Conservation (phyloP, 768 basidiomycete species). For the Leccinum uliginosum region DNA sequence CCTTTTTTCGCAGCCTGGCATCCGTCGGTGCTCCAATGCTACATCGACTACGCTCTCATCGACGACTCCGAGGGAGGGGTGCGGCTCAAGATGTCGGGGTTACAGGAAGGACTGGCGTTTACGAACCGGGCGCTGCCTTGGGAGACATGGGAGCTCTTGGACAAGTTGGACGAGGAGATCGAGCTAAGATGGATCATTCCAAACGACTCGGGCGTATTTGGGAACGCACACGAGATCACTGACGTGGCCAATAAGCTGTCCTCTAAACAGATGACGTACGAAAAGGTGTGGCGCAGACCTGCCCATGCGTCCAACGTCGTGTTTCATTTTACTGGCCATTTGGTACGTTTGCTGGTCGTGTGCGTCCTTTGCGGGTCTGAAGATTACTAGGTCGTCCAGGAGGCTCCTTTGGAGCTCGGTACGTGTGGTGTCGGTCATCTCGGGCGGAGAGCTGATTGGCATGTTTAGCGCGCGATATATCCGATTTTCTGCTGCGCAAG, state of each 20-base stretch:
- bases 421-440: not conserved
- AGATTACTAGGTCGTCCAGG: slow-evolving; percentile 22
- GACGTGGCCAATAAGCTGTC: slow-evolving; percentile 9
- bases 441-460: not conserved
- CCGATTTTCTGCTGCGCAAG: slow-evolving; percentile 20
- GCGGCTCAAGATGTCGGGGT: slow-evolving; percentile 58
- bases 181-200: slow-evolving; percentile 30
- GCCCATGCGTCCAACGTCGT: slow-evolving; percentile 26
- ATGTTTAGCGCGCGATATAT: slow-evolving; percentile 22
- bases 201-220: slow-evolving; percentile 11
- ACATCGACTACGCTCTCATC: slow-evolving; percentile 54
- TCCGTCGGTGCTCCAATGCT: slow-evolving; percentile 52
- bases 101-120: slow-evolving; percentile 65
- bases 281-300: slow-evolving; percentile 30
- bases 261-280: slow-evolving; percentile 8
- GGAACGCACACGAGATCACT: not conserved
- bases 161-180: slow-evolving; percentile 23
- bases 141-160: slow-evolving; percentile 29
- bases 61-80: slow-evolving; percentile 36
- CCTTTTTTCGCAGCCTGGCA: slow-evolving; percentile 76
- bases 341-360: slow-evolving; percentile 18
- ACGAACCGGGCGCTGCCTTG: slow-evolving; percentile 33
- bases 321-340: slow-evolving; percentile 26
- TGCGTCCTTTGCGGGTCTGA: not conserved
- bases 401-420: slow-evolving; percentile 30